phyloP scores from a whole-genome alignment of 2,329 filamentous ascomycete species.

The Neonectria sp. region DNA sequence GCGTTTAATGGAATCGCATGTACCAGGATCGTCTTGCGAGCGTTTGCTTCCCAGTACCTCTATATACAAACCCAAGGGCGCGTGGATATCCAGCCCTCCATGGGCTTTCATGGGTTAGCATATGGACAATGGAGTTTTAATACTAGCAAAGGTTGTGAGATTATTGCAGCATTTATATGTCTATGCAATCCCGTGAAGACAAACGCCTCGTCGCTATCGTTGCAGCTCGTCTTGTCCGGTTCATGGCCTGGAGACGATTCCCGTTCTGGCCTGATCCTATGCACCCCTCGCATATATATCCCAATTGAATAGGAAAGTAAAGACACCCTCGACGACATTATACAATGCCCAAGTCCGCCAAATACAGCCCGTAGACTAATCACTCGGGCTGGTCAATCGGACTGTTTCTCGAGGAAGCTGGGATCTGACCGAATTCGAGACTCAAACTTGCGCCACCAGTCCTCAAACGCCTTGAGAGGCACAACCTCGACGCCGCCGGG shows the following conservation, averaged over 20 bases:
- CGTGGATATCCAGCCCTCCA: background rate
- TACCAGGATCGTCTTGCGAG: slow-evolving; percentile 30
- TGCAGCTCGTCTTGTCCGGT: background rate
- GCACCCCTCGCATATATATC: background rate
- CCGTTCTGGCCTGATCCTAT: background rate
- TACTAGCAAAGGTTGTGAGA: slow-evolving; percentile 1
- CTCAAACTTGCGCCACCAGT: slow-evolving; percentile 99
- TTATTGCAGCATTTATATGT: slow-evolving; percentile 16
- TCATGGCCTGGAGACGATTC: background rate
- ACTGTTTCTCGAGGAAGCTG: slow-evolving; percentile 82
- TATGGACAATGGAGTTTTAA: slow-evolving; percentile 3
- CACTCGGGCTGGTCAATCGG: slow-evolving; percentile 47
- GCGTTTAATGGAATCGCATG: slow-evolving; percentile 36
- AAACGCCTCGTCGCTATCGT: slow-evolving; percentile 31
- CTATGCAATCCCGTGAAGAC: slow-evolving; percentile 11
- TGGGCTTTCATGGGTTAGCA: background rate
- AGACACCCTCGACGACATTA: background rate
- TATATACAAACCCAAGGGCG: background rate
- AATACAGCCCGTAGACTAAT: background rate
- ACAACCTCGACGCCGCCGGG: slow-evolving; percentile 84
- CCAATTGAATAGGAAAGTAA: background rate
- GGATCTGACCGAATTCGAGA: slow-evolving; percentile 87
- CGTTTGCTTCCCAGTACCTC: slow-evolving; percentile 25
- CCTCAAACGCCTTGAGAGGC: slow-evolving; percentile 93
- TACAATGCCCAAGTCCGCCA: background rate